Evolutionary conservation across 2,329 filamentous ascomycete genomes (phyloP).

Genomic region (Xylaria sp.): DNA sequence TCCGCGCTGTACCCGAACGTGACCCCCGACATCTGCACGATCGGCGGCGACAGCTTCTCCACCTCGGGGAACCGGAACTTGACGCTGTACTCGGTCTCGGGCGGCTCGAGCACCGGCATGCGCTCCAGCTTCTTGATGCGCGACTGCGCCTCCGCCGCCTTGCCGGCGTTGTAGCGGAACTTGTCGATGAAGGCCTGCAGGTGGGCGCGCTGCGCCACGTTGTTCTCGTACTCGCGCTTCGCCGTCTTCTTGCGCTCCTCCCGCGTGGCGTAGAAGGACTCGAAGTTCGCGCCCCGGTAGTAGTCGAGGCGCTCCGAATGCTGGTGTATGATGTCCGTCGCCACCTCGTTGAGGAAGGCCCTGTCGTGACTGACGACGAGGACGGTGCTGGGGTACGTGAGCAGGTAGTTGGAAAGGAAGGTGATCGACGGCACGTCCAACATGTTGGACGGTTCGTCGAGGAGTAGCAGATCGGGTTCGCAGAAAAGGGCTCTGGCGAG

Average conservation of each 20-base stretch:
- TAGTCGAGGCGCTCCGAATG: constrained; percentile 97
- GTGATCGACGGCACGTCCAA: constrained; percentile 99
- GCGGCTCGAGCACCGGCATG: constrained; percentile 89
- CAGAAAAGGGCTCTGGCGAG: constrained; percentile 95
- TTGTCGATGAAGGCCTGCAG: constrained; percentile 99
- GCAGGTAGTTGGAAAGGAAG: constrained; percentile 94
- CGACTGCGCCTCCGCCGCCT: constrained; percentile 96
- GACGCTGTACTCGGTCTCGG: constrained; percentile 92
- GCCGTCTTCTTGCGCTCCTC: constrained; percentile 97
- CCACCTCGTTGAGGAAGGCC: constrained; percentile 97
- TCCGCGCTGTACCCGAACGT: constrained; percentile 85
- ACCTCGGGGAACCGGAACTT: constrained; percentile 98
- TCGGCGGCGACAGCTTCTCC: constrained; percentile 94
- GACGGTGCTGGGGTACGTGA: constrained; percentile 90
- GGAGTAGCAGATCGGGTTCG: constrained; percentile 91
- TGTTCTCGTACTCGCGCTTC: constrained; percentile 97
- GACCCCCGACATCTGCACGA: constrained; percentile 95
- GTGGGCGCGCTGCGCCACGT: constrained; percentile 92
- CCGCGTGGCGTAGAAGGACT: constrained; percentile 95
- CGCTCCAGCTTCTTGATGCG: constrained; percentile 98
- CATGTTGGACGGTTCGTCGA: constrained; percentile 99
- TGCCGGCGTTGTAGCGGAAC: constrained; percentile 98
- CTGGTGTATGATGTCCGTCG: constrained; percentile 98
- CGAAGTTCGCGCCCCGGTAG: constrained; percentile 97
- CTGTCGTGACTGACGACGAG: constrained; percentile 98